A percentile compares a stretch with the other conserved stretches of the same genome.
Conservation (phyloP, 192 early-diverging fungal species). For the Diversispora epigaea region DNA sequence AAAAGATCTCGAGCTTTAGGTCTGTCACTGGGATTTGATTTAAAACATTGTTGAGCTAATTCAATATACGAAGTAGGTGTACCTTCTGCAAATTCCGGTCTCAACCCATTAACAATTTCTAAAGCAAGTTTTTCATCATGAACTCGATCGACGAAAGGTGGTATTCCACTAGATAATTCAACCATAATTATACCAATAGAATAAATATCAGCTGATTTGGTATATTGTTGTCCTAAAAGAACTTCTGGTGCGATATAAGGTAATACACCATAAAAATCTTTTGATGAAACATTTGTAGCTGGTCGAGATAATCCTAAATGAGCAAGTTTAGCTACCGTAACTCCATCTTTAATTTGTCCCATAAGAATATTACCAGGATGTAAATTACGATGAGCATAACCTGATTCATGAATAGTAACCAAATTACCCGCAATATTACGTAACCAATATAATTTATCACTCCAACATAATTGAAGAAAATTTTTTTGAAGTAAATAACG, state of each 20-base stretch:
- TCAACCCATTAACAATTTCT: background rate
- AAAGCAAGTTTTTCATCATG: background rate
- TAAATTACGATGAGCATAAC: constrained; percentile 1
- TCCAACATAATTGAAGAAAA: background rate
- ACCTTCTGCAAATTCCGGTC: background rate
- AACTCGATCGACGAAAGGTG: background rate
- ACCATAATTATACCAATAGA: background rate
- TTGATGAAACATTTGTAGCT: background rate
- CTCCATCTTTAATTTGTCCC: constrained; percentile 8
- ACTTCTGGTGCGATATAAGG: constrained; percentile 19
- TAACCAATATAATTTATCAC: constrained; percentile 11
- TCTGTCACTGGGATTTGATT: background rate
- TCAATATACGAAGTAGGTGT: background rate
- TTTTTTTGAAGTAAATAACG: constrained; percentile 3
- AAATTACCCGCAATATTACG: constrained; percentile 10
- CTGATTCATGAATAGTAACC: constrained; percentile 8
- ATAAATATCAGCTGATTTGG: constrained; percentile 9
- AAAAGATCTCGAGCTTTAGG: background rate
- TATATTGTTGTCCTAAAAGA: background rate
- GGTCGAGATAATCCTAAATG: constrained; percentile 23
- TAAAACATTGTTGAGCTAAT: background rate
- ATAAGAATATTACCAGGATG: constrained; percentile 12
- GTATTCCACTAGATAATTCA: background rate
- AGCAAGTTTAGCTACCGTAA: constrained; percentile 16
- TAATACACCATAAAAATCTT: constrained; percentile 15